phyloP scores from a whole-genome alignment of 495 filamentous ascomycete genomes.

The Margaritispora aquatica region DNA sequence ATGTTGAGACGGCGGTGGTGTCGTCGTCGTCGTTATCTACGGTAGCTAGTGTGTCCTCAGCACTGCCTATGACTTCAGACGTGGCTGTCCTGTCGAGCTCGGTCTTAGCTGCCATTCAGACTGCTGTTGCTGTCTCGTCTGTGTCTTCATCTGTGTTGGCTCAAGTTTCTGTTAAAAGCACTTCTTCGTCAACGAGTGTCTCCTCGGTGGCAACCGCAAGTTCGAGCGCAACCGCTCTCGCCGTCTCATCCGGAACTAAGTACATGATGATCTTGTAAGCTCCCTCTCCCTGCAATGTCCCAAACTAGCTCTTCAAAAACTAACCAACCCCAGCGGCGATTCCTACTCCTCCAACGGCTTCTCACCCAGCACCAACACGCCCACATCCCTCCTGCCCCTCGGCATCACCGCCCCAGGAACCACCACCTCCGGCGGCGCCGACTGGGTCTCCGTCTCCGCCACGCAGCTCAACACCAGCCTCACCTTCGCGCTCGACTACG shows the following conservation, averaged over 20 bases:
- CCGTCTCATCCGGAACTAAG: background rate
- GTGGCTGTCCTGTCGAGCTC: too few relatives aligned
- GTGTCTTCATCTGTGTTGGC: too few relatives aligned
- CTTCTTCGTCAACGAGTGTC: too few relatives aligned
- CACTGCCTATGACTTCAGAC: too few relatives aligned
- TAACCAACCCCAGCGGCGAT: slow-evolving; percentile 26
- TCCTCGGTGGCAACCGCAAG: too few relatives aligned
- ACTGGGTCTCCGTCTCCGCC: slow-evolving; percentile 63
- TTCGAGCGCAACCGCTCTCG: too few relatives aligned
- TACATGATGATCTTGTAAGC: background rate
- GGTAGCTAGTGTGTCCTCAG: too few relatives aligned
- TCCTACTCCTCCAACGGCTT: slow-evolving; percentile 63
- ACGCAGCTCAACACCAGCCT: slow-evolving; percentile 51
- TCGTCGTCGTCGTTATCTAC: too few relatives aligned
- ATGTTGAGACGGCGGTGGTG: too few relatives aligned
- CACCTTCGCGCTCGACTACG: slow-evolving; percentile 58
- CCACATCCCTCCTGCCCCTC: slow-evolving; percentile 56
- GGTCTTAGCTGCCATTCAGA: too few relatives aligned
- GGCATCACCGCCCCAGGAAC: slow-evolving; percentile 63
- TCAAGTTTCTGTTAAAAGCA: too few relatives aligned
- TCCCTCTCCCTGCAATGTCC: background rate
- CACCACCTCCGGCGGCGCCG: slow-evolving; percentile 50
- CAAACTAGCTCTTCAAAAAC: background rate
- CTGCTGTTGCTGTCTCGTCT: too few relatives aligned
- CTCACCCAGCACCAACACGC: slow-evolving; percentile 49